Evolutionary conservation across 495 filamentous ascomycete genomes (phyloP).

Genomic region (Tuber melanosporum): DNA sequence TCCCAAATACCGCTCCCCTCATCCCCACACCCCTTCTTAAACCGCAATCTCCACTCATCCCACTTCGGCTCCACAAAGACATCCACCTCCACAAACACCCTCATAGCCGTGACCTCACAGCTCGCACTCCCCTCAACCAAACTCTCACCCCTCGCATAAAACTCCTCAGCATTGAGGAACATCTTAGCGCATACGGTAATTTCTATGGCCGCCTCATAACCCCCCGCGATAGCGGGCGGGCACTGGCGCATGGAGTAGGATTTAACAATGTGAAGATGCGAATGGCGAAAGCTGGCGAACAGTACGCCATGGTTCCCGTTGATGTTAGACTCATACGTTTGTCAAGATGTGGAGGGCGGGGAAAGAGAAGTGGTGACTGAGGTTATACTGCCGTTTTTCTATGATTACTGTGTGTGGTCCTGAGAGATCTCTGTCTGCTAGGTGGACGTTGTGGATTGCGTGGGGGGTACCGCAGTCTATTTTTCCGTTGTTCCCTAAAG

Average conservation of each 20-base stretch:
- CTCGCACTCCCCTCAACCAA: conserved; percentile 55
- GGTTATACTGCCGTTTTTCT: conserved; percentile 43
- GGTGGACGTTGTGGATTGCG: no score
- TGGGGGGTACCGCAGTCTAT: no score
- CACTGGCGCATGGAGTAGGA: conserved; percentile 58
- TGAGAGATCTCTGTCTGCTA: no score
- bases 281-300: conserved; percentile 61
- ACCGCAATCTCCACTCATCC: conserved; percentile 52
- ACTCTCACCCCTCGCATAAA: conserved; percentile 57
- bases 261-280: conserved; percentile 73
- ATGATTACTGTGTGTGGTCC: conserved; percentile 21
- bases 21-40: conserved; percentile 53
- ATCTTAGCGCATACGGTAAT: conserved; percentile 57
- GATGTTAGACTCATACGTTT: conserved; percentile 27
- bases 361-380: conserved; percentile 41
- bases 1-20: conserved; percentile 45
- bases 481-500: no score
- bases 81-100: conserved; percentile 71
- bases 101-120: conserved; percentile 62
- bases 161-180: conserved; percentile 54
- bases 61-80: conserved; percentile 54
- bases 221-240: conserved; percentile 54
- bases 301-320: conserved; percentile 41
- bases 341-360: conserved; percentile 18
- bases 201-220: conserved; percentile 60